A percentile compares a stretch with the other conserved stretches of the same genome.
These are phyloP conservation scores for Fusarium veterinarium DNA, from an alignment of 2,329 filamentous ascomycete genomes.

Conservation along the genomic window DNA sequence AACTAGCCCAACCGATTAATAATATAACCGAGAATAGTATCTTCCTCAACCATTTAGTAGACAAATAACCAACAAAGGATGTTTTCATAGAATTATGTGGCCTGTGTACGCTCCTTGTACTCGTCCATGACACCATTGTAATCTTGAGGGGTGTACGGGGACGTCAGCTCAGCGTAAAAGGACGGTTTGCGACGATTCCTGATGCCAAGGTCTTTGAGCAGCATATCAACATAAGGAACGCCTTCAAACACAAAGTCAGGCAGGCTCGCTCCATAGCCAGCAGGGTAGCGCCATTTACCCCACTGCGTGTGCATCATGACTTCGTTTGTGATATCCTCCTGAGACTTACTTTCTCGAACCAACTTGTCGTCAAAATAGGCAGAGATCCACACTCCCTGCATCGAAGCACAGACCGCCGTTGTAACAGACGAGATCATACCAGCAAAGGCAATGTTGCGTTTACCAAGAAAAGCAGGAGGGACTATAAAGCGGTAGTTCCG, in stretches of 20 bases:
- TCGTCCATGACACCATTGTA: neutral
- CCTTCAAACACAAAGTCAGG: slow-evolving; percentile 8
- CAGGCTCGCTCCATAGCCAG: neutral
- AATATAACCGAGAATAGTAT: neutral
- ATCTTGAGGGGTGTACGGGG: neutral
- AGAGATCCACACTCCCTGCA: slow-evolving; percentile 6
- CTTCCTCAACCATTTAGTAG: neutral
- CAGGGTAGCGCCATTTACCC: slow-evolving; percentile 13
- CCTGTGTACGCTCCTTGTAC: neutral
- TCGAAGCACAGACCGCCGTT: neutral
- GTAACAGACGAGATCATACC: slow-evolving; percentile 8
- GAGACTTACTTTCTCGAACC: neutral
- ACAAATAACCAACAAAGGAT: neutral
- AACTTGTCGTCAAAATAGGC: neutral
- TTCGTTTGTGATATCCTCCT: neutral
- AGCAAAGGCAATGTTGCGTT: neutral
- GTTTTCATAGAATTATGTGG: neutral
- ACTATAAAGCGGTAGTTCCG: slow-evolving; percentile 4
- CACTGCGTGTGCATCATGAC: slow-evolving; percentile 1
- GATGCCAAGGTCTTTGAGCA: slow-evolving; percentile 4
- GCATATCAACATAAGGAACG: slow-evolving; percentile 1
- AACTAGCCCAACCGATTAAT: neutral
- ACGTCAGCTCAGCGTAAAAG: neutral
- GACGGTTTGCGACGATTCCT: neutral
- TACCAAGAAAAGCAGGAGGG: neutral